Conservation (phyloP, 2,329 filamentous ascomycete genomes). For the Coniochaeta hoffmannii region DNA sequence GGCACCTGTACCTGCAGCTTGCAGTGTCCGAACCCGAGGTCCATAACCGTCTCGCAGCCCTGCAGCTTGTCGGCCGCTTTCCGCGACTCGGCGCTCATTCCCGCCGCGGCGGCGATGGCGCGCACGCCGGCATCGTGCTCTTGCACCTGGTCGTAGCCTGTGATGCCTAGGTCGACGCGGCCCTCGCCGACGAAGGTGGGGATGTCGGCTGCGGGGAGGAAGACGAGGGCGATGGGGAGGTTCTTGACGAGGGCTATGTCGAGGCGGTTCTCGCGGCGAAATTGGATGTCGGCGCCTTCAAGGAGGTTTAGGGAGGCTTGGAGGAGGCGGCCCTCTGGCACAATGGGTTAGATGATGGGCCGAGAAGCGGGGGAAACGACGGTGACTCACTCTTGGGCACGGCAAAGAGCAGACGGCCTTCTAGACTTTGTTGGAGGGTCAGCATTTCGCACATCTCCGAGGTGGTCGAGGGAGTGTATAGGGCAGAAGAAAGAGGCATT, state of each 20-base stretch:
- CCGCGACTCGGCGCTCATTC: constrained; percentile 37
- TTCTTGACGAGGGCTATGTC: constrained; percentile 99
- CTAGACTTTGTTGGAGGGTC: constrained; percentile 52
- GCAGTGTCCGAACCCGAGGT: constrained; percentile 85
- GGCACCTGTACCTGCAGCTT: constrained; percentile 97
- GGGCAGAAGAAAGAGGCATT: constrained; percentile 2
- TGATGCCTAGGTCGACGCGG: constrained; percentile 88
- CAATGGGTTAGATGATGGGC: constrained; percentile 13
- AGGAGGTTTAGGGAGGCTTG: constrained; percentile 84
- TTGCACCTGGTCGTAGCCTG: constrained; percentile 83
- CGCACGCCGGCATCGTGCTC: constrained; percentile 70
- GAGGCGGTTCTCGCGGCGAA: constrained; percentile 86
- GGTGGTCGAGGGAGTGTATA: not conserved
- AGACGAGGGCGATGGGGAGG: constrained; percentile 87
- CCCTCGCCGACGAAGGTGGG: constrained; percentile 96
- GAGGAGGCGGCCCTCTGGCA: constrained; percentile 82
- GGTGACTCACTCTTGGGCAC: constrained; percentile 86
- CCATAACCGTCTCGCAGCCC: constrained; percentile 78
- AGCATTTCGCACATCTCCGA: constrained; percentile 23
- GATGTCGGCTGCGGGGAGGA: constrained; percentile 94
- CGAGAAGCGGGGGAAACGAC: not conserved
- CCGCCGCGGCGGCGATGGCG: constrained; percentile 37
- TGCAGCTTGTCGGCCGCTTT: constrained; percentile 36
- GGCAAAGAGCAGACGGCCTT: constrained; percentile 89
- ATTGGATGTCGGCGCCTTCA: constrained; percentile 91